Evolutionary conservation across 441 rosid genomes (phyloP).

Genomic region (Codiaeum variegatum): DNA sequence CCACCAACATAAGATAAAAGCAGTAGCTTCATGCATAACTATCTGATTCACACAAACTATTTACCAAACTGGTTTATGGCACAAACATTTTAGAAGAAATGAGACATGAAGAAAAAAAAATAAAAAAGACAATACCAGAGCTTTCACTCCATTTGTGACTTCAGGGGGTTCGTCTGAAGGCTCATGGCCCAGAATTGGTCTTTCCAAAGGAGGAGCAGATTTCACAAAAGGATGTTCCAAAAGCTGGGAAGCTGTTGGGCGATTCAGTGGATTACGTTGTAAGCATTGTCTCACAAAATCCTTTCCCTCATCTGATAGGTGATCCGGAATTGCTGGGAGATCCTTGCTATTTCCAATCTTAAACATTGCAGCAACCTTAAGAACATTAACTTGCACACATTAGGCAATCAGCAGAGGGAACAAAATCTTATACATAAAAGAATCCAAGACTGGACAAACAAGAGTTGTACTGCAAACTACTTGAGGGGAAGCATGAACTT

Average conservation of each 20-base stretch:
- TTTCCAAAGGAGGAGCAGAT: slow-evolving; percentile 61
- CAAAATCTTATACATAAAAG: background rate
- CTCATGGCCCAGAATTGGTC: slow-evolving; percentile 46
- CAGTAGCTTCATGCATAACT: background rate
- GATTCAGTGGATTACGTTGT: slow-evolving; percentile 77
- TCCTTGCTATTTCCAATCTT: slow-evolving; percentile 98
- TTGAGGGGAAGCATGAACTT: background rate
- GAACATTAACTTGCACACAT: slow-evolving; percentile 4
- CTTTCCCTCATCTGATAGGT: slow-evolving; percentile 88
- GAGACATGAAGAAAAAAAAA: slow-evolving; percentile 10
- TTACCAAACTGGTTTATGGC: background rate
- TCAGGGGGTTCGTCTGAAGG: slow-evolving; percentile 40
- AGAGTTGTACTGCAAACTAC: background rate
- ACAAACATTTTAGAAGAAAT: slow-evolving; percentile 9
- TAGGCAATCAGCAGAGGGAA: slow-evolving; percentile 10
- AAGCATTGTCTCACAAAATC: slow-evolving; percentile 80
- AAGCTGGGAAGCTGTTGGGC: slow-evolving; percentile 77
- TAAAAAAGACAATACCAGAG: slow-evolving; percentile 44
- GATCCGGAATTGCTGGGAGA: slow-evolving; percentile 89
- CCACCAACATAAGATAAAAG: too few species aligned
- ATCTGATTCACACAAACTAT: background rate
- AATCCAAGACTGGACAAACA: background rate
- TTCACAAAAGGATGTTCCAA: slow-evolving; percentile 84
- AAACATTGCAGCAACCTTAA: slow-evolving; percentile 73
- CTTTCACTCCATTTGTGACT: slow-evolving; percentile 42